These are phyloP conservation scores for Arabidopsis thaliana DNA, from an alignment of 345 rosid genomes.

Conservation along the genomic window DNA sequence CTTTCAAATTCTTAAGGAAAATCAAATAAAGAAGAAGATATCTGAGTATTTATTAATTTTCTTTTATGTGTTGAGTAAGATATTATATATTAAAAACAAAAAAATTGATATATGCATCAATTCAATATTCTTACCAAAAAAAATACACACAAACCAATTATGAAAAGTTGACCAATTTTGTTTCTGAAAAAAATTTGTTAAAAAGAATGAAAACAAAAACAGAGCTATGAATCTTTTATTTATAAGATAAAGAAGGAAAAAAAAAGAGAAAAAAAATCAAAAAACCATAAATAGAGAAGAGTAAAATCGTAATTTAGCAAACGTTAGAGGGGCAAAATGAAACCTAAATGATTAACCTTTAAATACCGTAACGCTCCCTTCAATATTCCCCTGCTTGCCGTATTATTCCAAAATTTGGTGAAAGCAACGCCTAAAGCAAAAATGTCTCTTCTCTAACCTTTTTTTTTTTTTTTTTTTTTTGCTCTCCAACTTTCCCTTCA, in stretches of 20 bases:
- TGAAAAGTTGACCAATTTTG: too few species aligned
- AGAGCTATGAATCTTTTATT: too few species aligned
- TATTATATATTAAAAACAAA: too few species aligned
- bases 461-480: neutral
- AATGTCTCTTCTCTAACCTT: constrained; percentile 30
- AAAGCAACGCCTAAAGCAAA: constrained; percentile 36
- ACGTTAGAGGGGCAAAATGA: neutral
- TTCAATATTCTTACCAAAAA: too few species aligned
- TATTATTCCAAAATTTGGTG: neutral
- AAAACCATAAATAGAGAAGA: neutral
- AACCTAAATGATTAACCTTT: neutral
- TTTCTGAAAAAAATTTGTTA: too few species aligned
- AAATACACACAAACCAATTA: too few species aligned
- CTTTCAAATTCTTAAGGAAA: too few species aligned
- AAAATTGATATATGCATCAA: too few species aligned
- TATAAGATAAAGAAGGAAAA: neutral
- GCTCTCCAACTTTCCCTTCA: constrained; percentile 22
- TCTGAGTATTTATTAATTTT: too few species aligned
- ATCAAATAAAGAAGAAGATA: too few species aligned
- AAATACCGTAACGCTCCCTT: constrained; percentile 24
- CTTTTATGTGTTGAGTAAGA: too few species aligned
- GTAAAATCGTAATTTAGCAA: neutral
- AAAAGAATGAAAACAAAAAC: too few species aligned
- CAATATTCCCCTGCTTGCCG: constrained; percentile 38
- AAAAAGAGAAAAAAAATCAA: neutral